Base-by-base conservation (phyloP, 31 red algal species). In the Endocladia muricata region DNA sequence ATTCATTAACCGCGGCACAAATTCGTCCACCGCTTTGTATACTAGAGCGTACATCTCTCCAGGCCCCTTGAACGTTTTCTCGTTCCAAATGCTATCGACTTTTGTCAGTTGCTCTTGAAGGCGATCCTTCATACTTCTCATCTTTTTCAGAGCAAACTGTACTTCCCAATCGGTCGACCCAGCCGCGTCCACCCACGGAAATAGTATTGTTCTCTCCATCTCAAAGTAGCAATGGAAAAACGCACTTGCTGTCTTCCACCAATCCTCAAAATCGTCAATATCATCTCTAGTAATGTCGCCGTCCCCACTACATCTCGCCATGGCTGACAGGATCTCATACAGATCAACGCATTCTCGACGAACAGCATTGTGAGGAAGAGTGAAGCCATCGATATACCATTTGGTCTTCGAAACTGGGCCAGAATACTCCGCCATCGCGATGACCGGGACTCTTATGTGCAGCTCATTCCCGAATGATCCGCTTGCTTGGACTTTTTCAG, bases 111-210 rank as follows among this genome's bases (percentile, higher is more conserved):
- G 74, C 55, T 61, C 68, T 48, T 68, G 51, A 17, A 88, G 28
- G 22, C 55, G 44, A 23, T 88, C 84, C 55, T 88, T 88, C 74
- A 79, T 71, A 26, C 61, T 68, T 61, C 74, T 21, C 84, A 88
- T 78, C 61, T 88, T 79, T 41, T 40, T 23, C 15, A 88, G 61
- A 1, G 84, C 75, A 37, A 62, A 3, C 48, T 88, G 84, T n/a
- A 88, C 61, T 37, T 88, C 84, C 63, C 41, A 51, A 23, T 79
- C 74, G 13, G 52, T 38, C 2, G 66, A 33, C 29, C 75, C 74
- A 6, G 75, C 67, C 21, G 74, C 70, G 37, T 88, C 67, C n/a
- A 88, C 75, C 84, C 84, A 88, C n/a, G 84, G 84, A 71, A 88
- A 88, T 31, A 88, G 64, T 23, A 88, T 47, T 43, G 41, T 33